Percentiles rank a stretch among this genome's conserved stretches.
These are phyloP conservation scores for Casuarina cunninghamiana DNA, from an alignment of 306 rosid species.

Conservation along the genomic window DNA sequence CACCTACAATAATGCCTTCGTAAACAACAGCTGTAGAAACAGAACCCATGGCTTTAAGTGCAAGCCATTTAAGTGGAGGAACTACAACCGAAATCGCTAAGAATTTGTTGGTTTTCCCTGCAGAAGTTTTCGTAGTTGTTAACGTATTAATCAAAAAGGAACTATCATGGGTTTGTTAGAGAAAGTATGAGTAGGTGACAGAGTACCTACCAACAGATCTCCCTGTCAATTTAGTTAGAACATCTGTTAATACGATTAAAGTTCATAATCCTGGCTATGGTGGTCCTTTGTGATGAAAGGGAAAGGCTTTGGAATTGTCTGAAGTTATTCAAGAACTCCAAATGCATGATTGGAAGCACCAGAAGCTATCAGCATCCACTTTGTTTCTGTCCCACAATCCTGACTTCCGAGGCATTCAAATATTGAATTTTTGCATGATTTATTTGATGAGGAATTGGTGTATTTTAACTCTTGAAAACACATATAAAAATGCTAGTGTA, in stretches of 20 bases:
- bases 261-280: no score
- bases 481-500: no score
- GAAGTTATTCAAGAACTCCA: neutral
- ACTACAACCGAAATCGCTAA: neutral
- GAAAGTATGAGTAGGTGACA: conserved; percentile 23
- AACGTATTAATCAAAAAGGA: neutral
- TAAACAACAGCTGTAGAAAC: neutral
- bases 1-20: neutral
- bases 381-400: no score
- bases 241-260: neutral
- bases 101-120: neutral
- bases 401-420: no score
- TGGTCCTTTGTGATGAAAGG: neutral
- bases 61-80: conserved; percentile 11
- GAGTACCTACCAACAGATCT: conserved; percentile 11
- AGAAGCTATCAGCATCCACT: neutral
- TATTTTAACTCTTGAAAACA: no score
- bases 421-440: no score
- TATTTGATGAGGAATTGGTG: no score
- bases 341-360: neutral
- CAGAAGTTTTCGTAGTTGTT: neutral
- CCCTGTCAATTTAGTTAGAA: neutral
- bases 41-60: conserved; percentile 2
- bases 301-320: neutral
- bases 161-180: conserved; percentile 9